These are phyloP conservation scores for Lactarius trivialis DNA, from an alignment of 768 basidiomycete species.

Conservation along the genomic window DNA sequence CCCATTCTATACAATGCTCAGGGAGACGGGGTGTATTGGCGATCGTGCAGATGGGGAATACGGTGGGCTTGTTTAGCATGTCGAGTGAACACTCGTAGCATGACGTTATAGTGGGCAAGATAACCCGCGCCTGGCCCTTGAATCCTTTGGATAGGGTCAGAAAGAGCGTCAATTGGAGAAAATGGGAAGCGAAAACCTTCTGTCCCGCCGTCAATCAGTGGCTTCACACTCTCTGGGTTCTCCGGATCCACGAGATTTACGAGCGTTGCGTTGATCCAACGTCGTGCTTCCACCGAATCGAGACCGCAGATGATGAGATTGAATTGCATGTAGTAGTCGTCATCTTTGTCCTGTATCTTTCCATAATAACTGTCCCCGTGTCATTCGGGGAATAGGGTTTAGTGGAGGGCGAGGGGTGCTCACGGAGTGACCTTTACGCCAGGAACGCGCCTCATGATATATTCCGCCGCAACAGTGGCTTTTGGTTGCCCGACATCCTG, in stretches of 20 bases:
- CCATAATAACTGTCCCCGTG: slow-evolving; percentile 67
- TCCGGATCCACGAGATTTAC: slow-evolving; percentile 93
- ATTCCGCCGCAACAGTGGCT: slow-evolving; percentile 90
- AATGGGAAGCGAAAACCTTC: slow-evolving; percentile 57
- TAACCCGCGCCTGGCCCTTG: slow-evolving; percentile 96
- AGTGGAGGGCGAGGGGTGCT: slow-evolving; percentile 31
- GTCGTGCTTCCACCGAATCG: slow-evolving; percentile 92
- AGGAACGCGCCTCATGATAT: slow-evolving; percentile 93
- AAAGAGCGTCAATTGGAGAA: background rate
- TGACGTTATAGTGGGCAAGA: slow-evolving; percentile 88
- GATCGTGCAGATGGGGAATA: slow-evolving; percentile 97
- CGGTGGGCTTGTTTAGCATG: slow-evolving; percentile 96
- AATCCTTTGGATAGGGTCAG: slow-evolving; percentile 56
- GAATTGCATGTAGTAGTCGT: slow-evolving; percentile 94
- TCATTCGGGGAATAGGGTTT: background rate
- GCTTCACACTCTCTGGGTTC: slow-evolving; percentile 88
- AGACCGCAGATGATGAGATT: slow-evolving; percentile 95
- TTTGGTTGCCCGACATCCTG: slow-evolving; percentile 94
- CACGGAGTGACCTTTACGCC: slow-evolving; percentile 97
- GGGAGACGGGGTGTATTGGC: slow-evolving; percentile 97
- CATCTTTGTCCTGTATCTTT: slow-evolving; percentile 97
- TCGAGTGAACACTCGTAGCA: slow-evolving; percentile 98
- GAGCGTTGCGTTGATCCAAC: slow-evolving; percentile 98
- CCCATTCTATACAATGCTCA: slow-evolving; percentile 99
- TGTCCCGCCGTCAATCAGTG: slow-evolving; percentile 96